Conservation (phyloP, 805 yeast genomes). For the Yarrowia sp. region DNA sequence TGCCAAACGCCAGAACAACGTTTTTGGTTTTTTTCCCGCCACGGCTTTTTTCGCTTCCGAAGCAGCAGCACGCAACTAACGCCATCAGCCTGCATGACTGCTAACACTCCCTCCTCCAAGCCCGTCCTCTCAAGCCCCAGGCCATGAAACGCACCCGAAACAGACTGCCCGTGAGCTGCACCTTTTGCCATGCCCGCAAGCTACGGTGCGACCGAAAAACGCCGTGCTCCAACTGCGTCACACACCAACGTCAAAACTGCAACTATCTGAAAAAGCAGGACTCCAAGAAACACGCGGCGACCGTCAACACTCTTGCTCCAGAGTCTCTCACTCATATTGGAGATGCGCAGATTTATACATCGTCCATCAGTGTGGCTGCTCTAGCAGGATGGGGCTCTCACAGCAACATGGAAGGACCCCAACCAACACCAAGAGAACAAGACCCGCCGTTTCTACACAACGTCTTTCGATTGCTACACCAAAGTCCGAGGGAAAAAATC, state of each 20-base stretch:
- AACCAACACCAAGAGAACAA: not conserved
- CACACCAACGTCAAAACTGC: conserved; percentile 16
- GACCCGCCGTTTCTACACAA: conserved; percentile 17
- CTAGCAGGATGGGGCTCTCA: conserved; percentile 8
- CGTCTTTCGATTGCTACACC: conserved; percentile 2
- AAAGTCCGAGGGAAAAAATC: conserved; percentile 3
- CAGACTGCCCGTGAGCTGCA: conserved; percentile 24
- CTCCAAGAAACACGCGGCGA: not conserved
- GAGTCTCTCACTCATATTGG: conserved; percentile 12
- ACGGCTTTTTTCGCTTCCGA: too few relatives aligned
- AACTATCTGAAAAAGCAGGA: conserved; percentile 18
- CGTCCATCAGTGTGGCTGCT: not conserved
- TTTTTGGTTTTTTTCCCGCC: too few relatives aligned
- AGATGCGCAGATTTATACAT: conserved; percentile 12
- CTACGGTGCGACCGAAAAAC: conserved; percentile 6
- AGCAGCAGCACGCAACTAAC: not conserved
- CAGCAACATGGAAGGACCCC: not conserved
- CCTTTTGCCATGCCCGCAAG: conserved; percentile 22
- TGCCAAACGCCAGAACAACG: not conserved
- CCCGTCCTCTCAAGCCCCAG: not conserved
- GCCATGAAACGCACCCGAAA: conserved; percentile 24
- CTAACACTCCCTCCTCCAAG: not conserved
- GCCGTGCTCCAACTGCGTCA: conserved; percentile 23
- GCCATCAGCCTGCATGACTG: not conserved
- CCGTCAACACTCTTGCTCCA: conserved; percentile 2